Evolutionary conservation across 805 yeast species (phyloP).

Genomic region (Candida takata): DNA sequence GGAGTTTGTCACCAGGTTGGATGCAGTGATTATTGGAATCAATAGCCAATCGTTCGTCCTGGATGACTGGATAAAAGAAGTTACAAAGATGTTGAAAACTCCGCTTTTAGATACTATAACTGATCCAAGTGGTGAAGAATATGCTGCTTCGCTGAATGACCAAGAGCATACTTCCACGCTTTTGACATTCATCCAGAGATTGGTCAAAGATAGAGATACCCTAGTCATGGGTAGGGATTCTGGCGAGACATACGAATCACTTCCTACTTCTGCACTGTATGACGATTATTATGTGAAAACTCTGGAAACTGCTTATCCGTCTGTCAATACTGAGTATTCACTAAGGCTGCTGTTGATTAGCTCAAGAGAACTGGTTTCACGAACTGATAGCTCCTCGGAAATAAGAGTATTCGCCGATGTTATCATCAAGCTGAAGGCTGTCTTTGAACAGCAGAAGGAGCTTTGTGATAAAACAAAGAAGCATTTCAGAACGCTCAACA

Average conservation of each 20-base stretch:
- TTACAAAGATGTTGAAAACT: constrained; percentile 37
- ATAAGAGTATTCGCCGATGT: constrained; percentile 5
- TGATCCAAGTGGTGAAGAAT: constrained; percentile 50
- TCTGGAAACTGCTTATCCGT: constrained; percentile 8
- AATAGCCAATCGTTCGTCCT: constrained; percentile 45
- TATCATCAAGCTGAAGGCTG: constrained; percentile 18
- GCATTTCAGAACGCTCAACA: constrained; percentile 45
- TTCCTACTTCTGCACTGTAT: constrained; percentile 5
- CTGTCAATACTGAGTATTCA: not conserved
- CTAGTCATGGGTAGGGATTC: constrained; percentile 24
- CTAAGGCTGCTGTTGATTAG: constrained; percentile 12
- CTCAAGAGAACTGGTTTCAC: constrained; percentile 8
- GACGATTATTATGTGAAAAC: constrained; percentile 8
- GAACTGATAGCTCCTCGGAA: constrained; percentile 2
- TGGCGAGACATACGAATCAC: constrained; percentile 7
- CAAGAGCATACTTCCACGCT: constrained; percentile 66
- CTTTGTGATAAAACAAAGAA: constrained; percentile 28
- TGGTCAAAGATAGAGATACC: constrained; percentile 38
- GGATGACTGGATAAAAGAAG: constrained; percentile 43
- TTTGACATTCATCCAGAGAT: constrained; percentile 45
- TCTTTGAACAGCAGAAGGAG: constrained; percentile 28
- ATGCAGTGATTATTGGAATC: constrained; percentile 27
- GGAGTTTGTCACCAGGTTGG: constrained; percentile 11
- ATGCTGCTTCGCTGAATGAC: constrained; percentile 60
- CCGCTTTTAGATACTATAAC: constrained; percentile 44